phyloP scores from a whole-genome alignment of 345 rosid genomes.

The Lenwebbia sp. region DNA sequence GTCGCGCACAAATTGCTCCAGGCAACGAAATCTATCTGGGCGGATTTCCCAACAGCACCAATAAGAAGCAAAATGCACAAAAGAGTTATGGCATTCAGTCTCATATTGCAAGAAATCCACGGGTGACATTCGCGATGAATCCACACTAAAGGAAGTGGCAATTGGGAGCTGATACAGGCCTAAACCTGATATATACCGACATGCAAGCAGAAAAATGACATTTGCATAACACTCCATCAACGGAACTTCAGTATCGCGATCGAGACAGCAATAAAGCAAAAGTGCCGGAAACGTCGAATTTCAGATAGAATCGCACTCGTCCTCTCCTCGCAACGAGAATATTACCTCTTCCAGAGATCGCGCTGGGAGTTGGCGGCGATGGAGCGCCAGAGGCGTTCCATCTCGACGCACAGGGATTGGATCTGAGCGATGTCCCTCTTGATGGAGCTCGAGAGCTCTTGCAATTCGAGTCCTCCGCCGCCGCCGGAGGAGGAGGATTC shows the following conservation, averaged over 20 bases:
- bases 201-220: neutral
- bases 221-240: neutral
- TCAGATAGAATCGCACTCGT: neutral
- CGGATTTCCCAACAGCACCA: neutral
- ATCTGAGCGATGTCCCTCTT: conserved; percentile 68
- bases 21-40: neutral
- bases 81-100: neutral
- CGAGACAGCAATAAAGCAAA: neutral
- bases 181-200: neutral
- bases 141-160: neutral
- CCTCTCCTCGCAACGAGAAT: neutral
- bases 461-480: conserved; percentile 50
- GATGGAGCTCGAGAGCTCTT: conserved; percentile 57
- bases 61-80: neutral
- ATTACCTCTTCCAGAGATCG: conserved; percentile 86
- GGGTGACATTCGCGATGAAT: neutral
- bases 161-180: neutral
- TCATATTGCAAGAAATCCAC: neutral
- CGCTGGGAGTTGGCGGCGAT: conserved; percentile 69
- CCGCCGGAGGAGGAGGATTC: conserved; percentile 45
- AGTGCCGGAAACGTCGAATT: neutral
- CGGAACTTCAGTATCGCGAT: neutral
- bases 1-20: neutral
- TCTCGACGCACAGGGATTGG: conserved; percentile 57
- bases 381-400: conserved; percentile 86